Conservation (phyloP, 441 rosid species). For the Biscutella laevigata region DNA sequence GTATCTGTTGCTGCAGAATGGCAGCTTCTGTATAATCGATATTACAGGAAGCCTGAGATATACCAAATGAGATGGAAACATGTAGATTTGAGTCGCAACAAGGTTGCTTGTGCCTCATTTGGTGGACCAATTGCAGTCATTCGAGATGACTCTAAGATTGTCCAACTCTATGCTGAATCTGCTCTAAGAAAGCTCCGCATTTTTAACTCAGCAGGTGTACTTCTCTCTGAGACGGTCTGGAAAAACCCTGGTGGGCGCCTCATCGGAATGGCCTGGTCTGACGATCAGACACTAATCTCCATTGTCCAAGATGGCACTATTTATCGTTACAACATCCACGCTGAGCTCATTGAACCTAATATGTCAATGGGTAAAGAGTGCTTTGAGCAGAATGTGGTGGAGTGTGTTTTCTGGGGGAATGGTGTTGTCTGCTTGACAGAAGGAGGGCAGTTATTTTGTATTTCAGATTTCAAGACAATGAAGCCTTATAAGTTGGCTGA, state of each 20-base stretch:
- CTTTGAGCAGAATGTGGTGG: conserved; percentile 87
- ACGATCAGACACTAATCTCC: conserved; percentile 68
- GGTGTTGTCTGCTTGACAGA: conserved; percentile 89
- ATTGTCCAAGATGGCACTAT: conserved; percentile 95
- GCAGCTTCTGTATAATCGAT: conserved; percentile 80
- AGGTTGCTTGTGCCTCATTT: conserved; percentile 85
- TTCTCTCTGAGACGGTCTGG: conserved; percentile 83
- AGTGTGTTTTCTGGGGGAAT: conserved; percentile 85
- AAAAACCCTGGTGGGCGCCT: conserved; percentile 87
- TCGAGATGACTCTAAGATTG: conserved; percentile 97
- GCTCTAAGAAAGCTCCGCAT: conserved; percentile 91
- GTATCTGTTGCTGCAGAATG: conserved; percentile 99
- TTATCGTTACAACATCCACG: conserved; percentile 68
- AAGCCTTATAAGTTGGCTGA: conserved; percentile 57
- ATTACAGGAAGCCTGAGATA: conserved; percentile 86
- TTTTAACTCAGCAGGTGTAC: conserved; percentile 75
- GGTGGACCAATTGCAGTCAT: conserved; percentile 94
- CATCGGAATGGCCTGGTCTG: conserved; percentile 95
- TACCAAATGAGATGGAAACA: conserved; percentile 86
- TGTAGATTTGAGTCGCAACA: conserved; percentile 80
- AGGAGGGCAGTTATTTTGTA: conserved; percentile 52
- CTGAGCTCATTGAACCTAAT: conserved; percentile 65
- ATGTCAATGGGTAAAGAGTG: conserved; percentile 74
- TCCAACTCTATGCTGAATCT: conserved; percentile 89
- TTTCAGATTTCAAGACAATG: conserved; percentile 67